These are phyloP conservation scores for Moelleriella libera DNA, from an alignment of 2,329 filamentous ascomycete species.

Conservation along the genomic window DNA sequence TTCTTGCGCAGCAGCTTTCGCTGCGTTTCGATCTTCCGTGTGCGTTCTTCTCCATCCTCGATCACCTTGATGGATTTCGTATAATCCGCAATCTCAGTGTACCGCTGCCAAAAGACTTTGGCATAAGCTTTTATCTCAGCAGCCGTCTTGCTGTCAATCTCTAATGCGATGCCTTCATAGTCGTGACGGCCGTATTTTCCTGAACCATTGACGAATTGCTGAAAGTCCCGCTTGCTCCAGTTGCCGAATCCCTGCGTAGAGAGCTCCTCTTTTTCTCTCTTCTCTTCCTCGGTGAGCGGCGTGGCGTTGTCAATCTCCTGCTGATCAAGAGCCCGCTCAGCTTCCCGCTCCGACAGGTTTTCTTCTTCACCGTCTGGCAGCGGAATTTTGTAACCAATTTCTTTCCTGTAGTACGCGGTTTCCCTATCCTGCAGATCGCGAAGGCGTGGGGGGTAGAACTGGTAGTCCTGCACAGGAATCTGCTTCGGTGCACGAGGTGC, in stretches of 20 bases:
- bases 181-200: conserved; percentile 83
- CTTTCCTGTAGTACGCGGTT: conserved; percentile 89
- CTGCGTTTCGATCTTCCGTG: conserved; percentile 80
- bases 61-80: conserved; percentile 80
- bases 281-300: conserved; percentile 77
- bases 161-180: conserved; percentile 71
- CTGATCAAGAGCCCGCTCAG: conserved; percentile 77
- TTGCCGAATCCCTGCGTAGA: conserved; percentile 77
- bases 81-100: conserved; percentile 80
- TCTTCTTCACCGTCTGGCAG: conserved; percentile 80
- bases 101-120: conserved; percentile 92
- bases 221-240: conserved; percentile 96
- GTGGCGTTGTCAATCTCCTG: conserved; percentile 86
- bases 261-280: conserved; percentile 70
- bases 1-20: conserved; percentile 90
- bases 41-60: conserved; percentile 83
- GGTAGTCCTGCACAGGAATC: conserved; percentile 83
- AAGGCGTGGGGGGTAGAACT: conserved; percentile 81
- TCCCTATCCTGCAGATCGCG: conserved; percentile 89
- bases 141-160: conserved; percentile 80
- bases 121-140: conserved; percentile 83
- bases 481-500: conserved; percentile 93
- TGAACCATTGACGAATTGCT: conserved; percentile 93
- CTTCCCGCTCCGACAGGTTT: conserved; percentile 72
- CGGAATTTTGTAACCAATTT: conserved; percentile 89